A percentile compares a stretch with the other conserved stretches of the same genome.
phyloP scores from a whole-genome alignment of 768 basidiomycete genomes.

The Cyclocybe aegerita region DNA sequence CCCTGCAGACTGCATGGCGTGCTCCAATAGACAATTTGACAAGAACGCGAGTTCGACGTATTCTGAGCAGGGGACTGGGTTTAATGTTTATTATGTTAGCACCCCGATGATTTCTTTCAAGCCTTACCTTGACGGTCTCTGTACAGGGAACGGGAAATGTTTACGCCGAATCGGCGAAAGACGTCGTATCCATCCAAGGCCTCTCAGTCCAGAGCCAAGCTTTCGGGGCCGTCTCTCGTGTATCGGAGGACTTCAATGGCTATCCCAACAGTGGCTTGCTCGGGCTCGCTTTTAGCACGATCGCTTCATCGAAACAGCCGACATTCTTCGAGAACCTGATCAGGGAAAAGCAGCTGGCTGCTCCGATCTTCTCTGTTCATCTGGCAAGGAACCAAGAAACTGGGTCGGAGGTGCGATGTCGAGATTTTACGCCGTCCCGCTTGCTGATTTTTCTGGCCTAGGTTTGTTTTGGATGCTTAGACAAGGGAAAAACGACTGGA shows the following conservation, averaged over 20 bases:
- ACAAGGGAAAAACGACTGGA: constrained; percentile 30
- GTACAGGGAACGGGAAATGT: constrained; percentile 54
- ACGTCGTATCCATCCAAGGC: constrained; percentile 48
- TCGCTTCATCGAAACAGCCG: constrained; percentile 41
- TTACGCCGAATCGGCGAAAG: constrained; percentile 45
- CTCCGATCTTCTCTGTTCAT: constrained; percentile 60
- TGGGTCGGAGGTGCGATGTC: constrained; percentile 46
- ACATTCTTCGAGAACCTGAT: constrained; percentile 71
- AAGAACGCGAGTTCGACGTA: constrained; percentile 42
- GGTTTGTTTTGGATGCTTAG: constrained; percentile 36
- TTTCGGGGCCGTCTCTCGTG: constrained; percentile 51
- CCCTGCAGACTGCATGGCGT: constrained; percentile 37
- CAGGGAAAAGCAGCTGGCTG: constrained; percentile 31
- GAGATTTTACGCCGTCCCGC: neutral
- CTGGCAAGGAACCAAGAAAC: constrained; percentile 32
- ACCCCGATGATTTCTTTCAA: neutral
- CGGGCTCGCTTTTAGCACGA: constrained; percentile 62
- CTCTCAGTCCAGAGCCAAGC: constrained; percentile 46
- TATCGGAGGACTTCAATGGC: constrained; percentile 48
- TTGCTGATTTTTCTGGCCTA: constrained; percentile 8
- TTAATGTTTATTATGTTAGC: constrained; percentile 47
- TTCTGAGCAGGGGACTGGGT: constrained; percentile 24
- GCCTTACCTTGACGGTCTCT: neutral
- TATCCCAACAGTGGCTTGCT: constrained; percentile 58
- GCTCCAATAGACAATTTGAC: constrained; percentile 38